These are phyloP conservation scores for Tuctoria greenei DNA, from an alignment of 176 grass and related monocot species.

Conservation along the genomic window DNA sequence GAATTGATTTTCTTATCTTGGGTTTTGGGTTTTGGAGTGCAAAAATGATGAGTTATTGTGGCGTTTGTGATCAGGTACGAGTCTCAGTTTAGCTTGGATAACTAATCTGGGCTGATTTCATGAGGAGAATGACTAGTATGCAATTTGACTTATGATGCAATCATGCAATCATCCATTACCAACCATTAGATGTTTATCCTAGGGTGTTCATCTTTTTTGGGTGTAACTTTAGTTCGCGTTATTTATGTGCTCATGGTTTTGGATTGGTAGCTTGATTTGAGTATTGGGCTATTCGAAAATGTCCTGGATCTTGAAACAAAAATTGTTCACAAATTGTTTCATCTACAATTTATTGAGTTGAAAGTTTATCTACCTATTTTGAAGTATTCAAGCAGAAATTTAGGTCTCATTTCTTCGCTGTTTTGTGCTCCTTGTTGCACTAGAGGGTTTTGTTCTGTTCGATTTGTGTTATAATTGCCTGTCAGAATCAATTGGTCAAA, in stretches of 20 bases:
- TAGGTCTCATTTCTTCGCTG: background rate
- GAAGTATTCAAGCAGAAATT: background rate
- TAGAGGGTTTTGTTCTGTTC: constrained; percentile 6
- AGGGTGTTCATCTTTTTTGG: background rate
- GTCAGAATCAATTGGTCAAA: too few relatives aligned
- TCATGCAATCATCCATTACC: too few relatives aligned
- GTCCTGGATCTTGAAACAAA: constrained; percentile 8
- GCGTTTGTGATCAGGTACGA: background rate
- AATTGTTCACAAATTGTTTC: background rate
- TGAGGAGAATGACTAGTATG: too few relatives aligned
- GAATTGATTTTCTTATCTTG: constrained; percentile 20
- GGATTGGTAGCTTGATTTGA: background rate
- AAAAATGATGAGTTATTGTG: background rate
- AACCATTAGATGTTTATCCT: too few relatives aligned
- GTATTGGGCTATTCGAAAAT: background rate
- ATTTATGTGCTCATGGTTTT: background rate
- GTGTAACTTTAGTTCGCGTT: background rate
- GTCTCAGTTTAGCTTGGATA: background rate
- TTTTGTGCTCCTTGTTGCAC: constrained; percentile 8
- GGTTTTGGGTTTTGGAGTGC: background rate
- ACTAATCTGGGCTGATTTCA: background rate
- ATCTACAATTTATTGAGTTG: background rate
- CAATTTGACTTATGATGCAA: too few relatives aligned
- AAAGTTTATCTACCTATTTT: background rate
- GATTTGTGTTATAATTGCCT: too few relatives aligned